Percentiles rank a stretch among this genome's conserved stretches.
Evolutionary conservation across 495 filamentous ascomycete species (phyloP).

Genomic region (Aspergillus avenaceus): DNA sequence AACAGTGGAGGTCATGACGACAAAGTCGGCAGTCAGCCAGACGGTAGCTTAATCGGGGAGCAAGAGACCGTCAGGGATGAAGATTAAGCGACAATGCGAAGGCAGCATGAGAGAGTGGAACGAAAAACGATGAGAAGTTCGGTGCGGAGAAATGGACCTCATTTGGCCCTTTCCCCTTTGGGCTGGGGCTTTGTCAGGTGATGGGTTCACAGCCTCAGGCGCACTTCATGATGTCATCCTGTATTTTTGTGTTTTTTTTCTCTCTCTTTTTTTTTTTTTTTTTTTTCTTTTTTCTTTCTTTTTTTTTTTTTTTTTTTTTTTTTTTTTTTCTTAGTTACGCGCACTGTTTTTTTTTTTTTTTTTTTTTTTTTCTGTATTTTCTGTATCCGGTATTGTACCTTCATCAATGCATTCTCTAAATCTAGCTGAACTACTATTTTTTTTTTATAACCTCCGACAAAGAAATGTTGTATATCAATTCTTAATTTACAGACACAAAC

Average conservation of each 20-base stretch:
- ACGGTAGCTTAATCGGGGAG: constrained; percentile 18
- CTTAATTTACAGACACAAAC: constrained; percentile 22
- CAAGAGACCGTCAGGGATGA: constrained; percentile 8
- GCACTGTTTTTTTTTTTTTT: too few relatives aligned
- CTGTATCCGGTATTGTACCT: too few relatives aligned
- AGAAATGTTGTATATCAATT: constrained; percentile 14
- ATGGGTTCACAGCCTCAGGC: constrained; percentile 16
- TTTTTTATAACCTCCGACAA: background rate
- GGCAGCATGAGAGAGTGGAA: constrained; percentile 8
- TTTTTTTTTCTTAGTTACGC: too few relatives aligned
- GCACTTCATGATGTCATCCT: too few relatives aligned
- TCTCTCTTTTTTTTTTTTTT: too few relatives aligned
- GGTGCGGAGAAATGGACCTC: constrained; percentile 19
- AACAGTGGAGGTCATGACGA: constrained; percentile 28
- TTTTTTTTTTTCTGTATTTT: too few relatives aligned
- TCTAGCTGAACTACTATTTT: too few relatives aligned
- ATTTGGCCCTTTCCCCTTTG: constrained; percentile 9
- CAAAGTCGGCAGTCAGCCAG: background rate
- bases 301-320: too few relatives aligned
- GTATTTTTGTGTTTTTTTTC: too few relatives aligned
- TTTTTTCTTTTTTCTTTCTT: too few relatives aligned
- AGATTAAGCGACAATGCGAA: background rate
- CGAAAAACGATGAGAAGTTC: background rate
- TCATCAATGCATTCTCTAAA: too few relatives aligned
- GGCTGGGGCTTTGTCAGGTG: constrained; percentile 27